Percentiles rank a stretch among this genome's conserved stretches.
phyloP scores from a whole-genome alignment of 805 yeast genomes.

The Pichia gijzeniarum region DNA sequence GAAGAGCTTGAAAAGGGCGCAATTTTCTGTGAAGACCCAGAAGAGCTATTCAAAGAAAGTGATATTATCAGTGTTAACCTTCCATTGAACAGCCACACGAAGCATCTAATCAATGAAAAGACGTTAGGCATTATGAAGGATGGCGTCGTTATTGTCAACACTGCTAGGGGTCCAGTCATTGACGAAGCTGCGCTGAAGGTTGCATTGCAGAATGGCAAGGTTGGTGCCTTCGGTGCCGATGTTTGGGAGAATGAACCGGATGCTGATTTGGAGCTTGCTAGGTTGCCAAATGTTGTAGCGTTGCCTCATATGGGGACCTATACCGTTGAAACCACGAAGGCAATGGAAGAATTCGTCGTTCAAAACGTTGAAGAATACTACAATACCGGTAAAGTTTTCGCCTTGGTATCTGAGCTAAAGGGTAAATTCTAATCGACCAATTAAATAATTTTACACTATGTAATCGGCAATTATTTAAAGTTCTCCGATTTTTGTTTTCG shows the following conservation, averaged over 20 bases:
- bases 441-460: background rate
- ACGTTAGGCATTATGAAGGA: slow-evolving; percentile 66
- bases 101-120: slow-evolving; percentile 58
- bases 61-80: slow-evolving; percentile 72
- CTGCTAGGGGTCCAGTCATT: slow-evolving; percentile 86
- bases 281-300: slow-evolving; percentile 62
- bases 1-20: slow-evolving; percentile 64
- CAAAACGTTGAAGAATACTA: slow-evolving; percentile 55
- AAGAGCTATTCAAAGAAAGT: slow-evolving; percentile 54
- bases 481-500: too few species aligned
- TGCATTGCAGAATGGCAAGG: slow-evolving; percentile 56
- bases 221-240: slow-evolving; percentile 65
- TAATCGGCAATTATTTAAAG: background rate
- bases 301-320: slow-evolving; percentile 92
- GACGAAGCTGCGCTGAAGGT: slow-evolving; percentile 56
- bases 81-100: slow-evolving; percentile 69
- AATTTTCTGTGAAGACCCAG: slow-evolving; percentile 56
- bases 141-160: slow-evolving; percentile 72
- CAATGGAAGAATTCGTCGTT: slow-evolving; percentile 77
- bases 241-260: slow-evolving; percentile 73
- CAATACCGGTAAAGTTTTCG: slow-evolving; percentile 59
- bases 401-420: slow-evolving; percentile 72
- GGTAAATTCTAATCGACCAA: slow-evolving; percentile 3
- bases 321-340: slow-evolving; percentile 61
- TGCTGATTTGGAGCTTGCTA: slow-evolving; percentile 51